Base-by-base conservation (phyloP, 2,329 filamentous ascomycete species). In the Fusarium irregulare region DNA sequence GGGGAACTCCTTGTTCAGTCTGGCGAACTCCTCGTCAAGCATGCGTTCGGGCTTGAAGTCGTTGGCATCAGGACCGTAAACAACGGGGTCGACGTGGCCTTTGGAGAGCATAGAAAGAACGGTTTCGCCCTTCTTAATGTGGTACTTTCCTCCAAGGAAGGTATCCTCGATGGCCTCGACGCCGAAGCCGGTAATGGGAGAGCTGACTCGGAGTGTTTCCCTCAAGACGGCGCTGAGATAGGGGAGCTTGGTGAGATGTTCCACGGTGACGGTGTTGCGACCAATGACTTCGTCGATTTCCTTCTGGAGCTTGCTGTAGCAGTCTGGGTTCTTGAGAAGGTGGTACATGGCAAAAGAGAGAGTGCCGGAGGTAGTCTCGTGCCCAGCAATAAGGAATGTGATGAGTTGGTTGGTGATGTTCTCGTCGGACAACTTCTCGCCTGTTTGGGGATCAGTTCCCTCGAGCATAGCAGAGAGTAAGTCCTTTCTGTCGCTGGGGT, bases 1-100 rank as follows among this genome's bases (percentile, higher is more conserved):
- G 16, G 84, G 84, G 30, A 88, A 90, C 8, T 92, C 83, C 27
- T 87, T 86, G 64, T 88, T 86, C 23, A 89, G 76, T 4, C 83
- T 83, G 18, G 88, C 83, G 73, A 93, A 93, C 25, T 86, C 84
- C 16, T 89, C 90, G 41, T 92, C 89, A 1, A 90, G 79, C 90
- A 93, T 92, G 12, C 91, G 84, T 76, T 93, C 92, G 0, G 92
- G 92, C 56, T 83, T 85, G 80, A 92, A 94, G 21, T 88, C 85
- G 2, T 85, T 77, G 2, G 90, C 89, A 63, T 92, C 89, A 0
- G 87, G 84, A 1, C 91, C 91, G 50, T 83, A 93, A 1, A 92
- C 87, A 2, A 80, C 80, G 0, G 88, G 89, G 72, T 93, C 91
- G 1, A 84, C 76, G 42, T 93, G 91, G 6, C 87, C 77, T 46